Percentiles rank a stretch among this genome's conserved stretches.
Evolutionary conservation across 208 protist genomes (phyloP).

Genomic region (Herpetomonas samuelpessoai): DNA sequence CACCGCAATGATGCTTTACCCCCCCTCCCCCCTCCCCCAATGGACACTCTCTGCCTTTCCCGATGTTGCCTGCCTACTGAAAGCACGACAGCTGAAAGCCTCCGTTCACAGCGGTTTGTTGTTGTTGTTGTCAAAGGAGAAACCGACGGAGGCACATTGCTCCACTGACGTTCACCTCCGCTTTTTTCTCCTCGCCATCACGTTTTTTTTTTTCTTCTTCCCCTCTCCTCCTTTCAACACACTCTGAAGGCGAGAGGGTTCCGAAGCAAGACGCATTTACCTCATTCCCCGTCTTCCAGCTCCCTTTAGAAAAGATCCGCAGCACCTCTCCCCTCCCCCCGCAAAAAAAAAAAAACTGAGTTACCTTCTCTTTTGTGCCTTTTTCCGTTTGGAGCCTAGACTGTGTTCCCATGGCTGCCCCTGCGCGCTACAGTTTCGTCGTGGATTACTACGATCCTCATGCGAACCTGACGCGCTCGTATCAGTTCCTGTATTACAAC

Average conservation of each 20-base stretch:
- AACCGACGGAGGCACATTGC: too few species aligned
- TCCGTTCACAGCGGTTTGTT: too few species aligned
- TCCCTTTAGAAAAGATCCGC: conserved; percentile 11
- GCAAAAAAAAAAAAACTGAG: conserved; percentile 1
- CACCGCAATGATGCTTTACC: too few species aligned
- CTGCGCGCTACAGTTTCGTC: conserved; percentile 70
- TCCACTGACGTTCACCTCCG: too few species aligned
- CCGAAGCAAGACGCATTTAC: conserved; percentile 1
- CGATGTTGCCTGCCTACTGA: too few species aligned
- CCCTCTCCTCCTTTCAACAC: conserved; percentile 14
- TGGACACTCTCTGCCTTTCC: too few species aligned
- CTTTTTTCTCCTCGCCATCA: conserved; percentile 7
- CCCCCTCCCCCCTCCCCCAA: too few species aligned
- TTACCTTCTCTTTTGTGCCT: too few species aligned
- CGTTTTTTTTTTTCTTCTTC: conserved; percentile 17
- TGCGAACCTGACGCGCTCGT: conserved; percentile 82
- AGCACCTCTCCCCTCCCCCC: background rate
- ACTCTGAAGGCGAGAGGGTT: background rate
- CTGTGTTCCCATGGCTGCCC: conserved; percentile 49
- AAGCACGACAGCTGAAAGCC: too few species aligned
- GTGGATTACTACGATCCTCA: conserved; percentile 91
- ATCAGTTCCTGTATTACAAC: conserved; percentile 90
- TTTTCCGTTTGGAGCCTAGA: too few species aligned
- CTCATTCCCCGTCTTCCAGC: conserved; percentile 8
- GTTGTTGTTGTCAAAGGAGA: too few species aligned